Conservation (phyloP, 345 rosid species). For the Corchorus capsularis region DNA sequence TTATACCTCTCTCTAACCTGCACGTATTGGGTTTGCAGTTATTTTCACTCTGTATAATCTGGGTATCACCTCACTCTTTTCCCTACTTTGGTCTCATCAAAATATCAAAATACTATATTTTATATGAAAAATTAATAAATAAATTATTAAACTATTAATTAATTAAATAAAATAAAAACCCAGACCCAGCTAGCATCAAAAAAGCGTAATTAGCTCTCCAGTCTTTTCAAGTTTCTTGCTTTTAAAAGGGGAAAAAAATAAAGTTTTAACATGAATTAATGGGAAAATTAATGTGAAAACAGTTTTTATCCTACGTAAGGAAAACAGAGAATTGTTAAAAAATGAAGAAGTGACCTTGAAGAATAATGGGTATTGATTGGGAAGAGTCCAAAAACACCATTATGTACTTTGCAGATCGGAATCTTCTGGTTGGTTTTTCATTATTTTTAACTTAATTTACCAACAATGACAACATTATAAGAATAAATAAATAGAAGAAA, state of each 20-base stretch:
- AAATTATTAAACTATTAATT: background rate
- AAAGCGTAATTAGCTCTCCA: background rate
- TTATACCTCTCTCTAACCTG: slow-evolving; percentile 29
- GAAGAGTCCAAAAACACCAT: slow-evolving; percentile 28
- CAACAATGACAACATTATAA: background rate
- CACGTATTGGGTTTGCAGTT: slow-evolving; percentile 36
- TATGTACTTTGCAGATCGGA: slow-evolving; percentile 23
- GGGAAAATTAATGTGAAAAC: background rate
- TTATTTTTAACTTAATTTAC: background rate
- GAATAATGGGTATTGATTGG: slow-evolving; percentile 3
- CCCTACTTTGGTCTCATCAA: slow-evolving; percentile 21
- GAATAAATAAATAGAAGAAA: background rate
- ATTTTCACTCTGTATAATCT: background rate
- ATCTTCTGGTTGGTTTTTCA: slow-evolving; percentile 16
- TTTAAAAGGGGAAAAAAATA: background rate
- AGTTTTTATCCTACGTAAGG: background rate
- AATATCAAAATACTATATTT: slow-evolving; percentile 7
- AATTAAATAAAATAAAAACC: no score
- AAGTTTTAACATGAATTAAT: background rate
- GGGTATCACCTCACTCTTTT: background rate
- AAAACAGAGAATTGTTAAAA: background rate
- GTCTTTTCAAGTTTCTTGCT: slow-evolving; percentile 4
- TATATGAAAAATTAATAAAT: background rate
- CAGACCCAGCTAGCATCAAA: background rate
- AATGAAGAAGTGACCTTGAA: slow-evolving; percentile 23